These are phyloP conservation scores for Gnomoniopsis sp. DNA, from an alignment of 2,329 filamentous ascomycete genomes.

Conservation along the genomic window DNA sequence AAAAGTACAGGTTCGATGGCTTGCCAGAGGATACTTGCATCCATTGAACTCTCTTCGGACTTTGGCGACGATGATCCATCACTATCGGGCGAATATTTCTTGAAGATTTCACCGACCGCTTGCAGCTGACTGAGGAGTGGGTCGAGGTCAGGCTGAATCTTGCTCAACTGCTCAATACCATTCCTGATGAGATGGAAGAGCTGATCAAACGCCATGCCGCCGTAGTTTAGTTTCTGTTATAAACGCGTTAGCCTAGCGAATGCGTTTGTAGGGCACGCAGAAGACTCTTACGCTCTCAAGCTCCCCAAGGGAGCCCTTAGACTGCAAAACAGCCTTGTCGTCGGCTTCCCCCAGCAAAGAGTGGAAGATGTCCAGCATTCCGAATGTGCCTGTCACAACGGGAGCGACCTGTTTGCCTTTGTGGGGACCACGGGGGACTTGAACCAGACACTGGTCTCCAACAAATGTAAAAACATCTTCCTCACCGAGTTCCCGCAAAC, in stretches of 20 bases:
- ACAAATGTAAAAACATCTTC: conserved; percentile 49
- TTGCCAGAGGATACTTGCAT: conserved; percentile 26
- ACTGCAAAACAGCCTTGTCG: conserved; percentile 28
- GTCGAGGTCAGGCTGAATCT: conserved; percentile 21
- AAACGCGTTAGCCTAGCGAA: background rate
- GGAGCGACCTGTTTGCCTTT: conserved; percentile 42
- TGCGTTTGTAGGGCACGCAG: too few relatives aligned
- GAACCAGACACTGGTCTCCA: conserved; percentile 34
- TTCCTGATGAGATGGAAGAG: conserved; percentile 27
- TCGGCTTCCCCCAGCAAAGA: conserved; percentile 29
- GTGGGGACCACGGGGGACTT: conserved; percentile 27
- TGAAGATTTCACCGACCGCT: conserved; percentile 25
- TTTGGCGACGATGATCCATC: background rate
- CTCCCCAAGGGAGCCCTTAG: conserved; percentile 26
- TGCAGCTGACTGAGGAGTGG: conserved; percentile 25
- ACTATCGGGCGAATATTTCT: conserved; percentile 18
- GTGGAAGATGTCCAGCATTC: conserved; percentile 33
- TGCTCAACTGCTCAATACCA: conserved; percentile 22
- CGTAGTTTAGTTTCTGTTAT: conserved; percentile 24
- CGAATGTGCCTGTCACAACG: conserved; percentile 52
- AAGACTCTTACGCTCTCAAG: conserved; percentile 20
- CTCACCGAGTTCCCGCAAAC: conserved; percentile 47
- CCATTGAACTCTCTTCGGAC: conserved; percentile 10
- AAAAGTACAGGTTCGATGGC: conserved; percentile 29
- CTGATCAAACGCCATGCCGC: conserved; percentile 27